Evolutionary conservation across 2,329 filamentous ascomycete species (phyloP), one percentile per base, ranked within the genome.

Genomic region (Hymenoscyphus fraxineus): DNA sequence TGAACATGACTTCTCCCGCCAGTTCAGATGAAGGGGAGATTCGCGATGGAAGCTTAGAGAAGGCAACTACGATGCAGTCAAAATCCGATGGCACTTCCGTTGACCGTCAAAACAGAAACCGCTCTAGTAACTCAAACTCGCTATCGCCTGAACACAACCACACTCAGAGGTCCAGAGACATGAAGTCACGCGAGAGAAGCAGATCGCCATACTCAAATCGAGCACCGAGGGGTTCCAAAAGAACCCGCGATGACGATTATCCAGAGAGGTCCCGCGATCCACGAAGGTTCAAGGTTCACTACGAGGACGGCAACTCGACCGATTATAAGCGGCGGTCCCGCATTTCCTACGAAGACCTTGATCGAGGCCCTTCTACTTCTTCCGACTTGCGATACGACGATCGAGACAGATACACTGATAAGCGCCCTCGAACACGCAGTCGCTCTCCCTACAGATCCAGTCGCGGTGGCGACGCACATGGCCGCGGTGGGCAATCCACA

Each of bases 1-100:
- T 57, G 69, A 76, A 62, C 51, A 84, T 84, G 82, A 75, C 78
- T 71, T 80, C 81, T 68, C 76, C 79, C 78, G 79, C 83, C 73
- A 92, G 88, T 80, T 91, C 90, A 75, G 91, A 92, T 79, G 91
- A 96, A 80, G 92, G 92, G 80, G 92, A 96, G 82, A 92, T 94
- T 78, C 80, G 89, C 77, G 91, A 93, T 80, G 85, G 85, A 80
- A 83, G 84, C 79, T 84, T 82, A 83, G 84, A 86, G 80, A 95
- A 95, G 92, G 91, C 92, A 95, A 91, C 90, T 91, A 89, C 88
- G 88, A 88, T 89, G 88, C 86, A 88, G 84, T 82, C 84, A 83
- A 84, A 84, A 79, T 80, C 85, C 84, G 86, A 88, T 85, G 85
- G 87, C 89, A 88, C 82, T 86, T 88, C 85, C 86, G 88, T 96